These are phyloP conservation scores for Capsella rubella DNA, from an alignment of 441 rosid species.

Conservation along the genomic window DNA sequence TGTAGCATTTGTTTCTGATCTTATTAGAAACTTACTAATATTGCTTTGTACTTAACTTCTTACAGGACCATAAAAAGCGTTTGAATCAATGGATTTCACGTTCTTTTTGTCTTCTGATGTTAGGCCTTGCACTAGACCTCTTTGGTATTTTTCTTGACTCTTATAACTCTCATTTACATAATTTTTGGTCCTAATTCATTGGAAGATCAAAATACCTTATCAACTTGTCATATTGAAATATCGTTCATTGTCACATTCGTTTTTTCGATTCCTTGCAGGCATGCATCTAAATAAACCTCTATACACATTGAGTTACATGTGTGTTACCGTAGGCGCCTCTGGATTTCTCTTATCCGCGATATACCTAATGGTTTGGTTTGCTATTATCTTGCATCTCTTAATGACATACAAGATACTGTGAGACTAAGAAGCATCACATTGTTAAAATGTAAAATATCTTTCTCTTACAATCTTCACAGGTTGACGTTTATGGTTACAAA, in stretches of 20 bases:
- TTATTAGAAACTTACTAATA: neutral
- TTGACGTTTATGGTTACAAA: conserved; percentile 65
- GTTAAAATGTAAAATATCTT: conserved; percentile 8
- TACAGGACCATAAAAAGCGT: conserved; percentile 69
- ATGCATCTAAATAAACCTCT: conserved; percentile 87
- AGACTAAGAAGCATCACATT: neutral
- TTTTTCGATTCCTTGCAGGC: conserved; percentile 47
- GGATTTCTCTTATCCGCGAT: conserved; percentile 75
- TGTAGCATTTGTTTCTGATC: conserved; percentile 23
- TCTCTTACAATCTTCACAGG: conserved; percentile 48
- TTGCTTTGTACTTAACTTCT: conserved; percentile 13
- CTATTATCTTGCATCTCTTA: neutral
- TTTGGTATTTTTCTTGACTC: conserved; percentile 49
- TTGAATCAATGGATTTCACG: conserved; percentile 60
- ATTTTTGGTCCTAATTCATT: conserved; percentile 1
- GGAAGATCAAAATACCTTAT: neutral
- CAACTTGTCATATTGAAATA: neutral
- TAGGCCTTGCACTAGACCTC: conserved; percentile 61
- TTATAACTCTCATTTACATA: neutral
- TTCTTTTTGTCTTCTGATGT: conserved; percentile 56
- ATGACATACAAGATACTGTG: neutral
- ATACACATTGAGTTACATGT: conserved; percentile 78
- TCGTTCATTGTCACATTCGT: neutral
- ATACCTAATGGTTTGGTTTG: conserved; percentile 64
- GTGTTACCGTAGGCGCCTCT: conserved; percentile 74